These are phyloP conservation scores for Suillus paluster DNA, from an alignment of 768 basidiomycete genomes.

Conservation along the genomic window DNA sequence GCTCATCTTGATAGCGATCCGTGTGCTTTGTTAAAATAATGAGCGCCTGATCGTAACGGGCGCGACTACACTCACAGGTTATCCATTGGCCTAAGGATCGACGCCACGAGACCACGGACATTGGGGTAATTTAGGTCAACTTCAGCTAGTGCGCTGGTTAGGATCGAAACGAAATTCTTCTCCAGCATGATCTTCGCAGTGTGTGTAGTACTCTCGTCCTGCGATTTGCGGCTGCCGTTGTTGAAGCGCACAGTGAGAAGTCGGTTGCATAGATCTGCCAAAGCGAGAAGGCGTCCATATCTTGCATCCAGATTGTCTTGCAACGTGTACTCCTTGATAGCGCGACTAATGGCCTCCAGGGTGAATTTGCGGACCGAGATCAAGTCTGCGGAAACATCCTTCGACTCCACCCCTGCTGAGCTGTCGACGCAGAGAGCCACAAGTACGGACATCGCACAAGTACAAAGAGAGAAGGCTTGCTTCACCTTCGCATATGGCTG, in stretches of 20 bases:
- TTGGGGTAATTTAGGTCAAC: constrained; percentile 96
- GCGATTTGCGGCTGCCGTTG: constrained; percentile 51
- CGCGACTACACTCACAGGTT: constrained; percentile 64
- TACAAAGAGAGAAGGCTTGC: constrained; percentile 66
- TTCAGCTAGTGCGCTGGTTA: constrained; percentile 89
- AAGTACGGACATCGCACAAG: constrained; percentile 88
- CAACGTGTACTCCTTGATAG: constrained; percentile 77
- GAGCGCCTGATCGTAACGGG: neutral
- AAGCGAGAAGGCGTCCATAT: constrained; percentile 87
- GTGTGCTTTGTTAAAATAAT: constrained; percentile 60
- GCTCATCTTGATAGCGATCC: constrained; percentile 98
- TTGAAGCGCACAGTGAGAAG: constrained; percentile 82
- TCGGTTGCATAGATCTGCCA: constrained; percentile 87
- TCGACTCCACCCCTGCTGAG: constrained; percentile 62
- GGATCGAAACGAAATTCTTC: constrained; percentile 89
- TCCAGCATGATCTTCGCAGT: constrained; percentile 98
- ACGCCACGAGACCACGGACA: constrained; percentile 82
- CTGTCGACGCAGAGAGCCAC: constrained; percentile 94
- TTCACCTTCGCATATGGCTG: constrained; percentile 59
- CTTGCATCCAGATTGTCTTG: constrained; percentile 68
- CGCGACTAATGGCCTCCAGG: constrained; percentile 84
- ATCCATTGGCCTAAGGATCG: constrained; percentile 88
- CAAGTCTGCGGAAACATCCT: constrained; percentile 79
- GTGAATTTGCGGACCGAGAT: constrained; percentile 92
- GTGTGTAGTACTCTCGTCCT: constrained; percentile 81